Evolutionary conservation across 2,329 filamentous ascomycete genomes (phyloP).

Genomic region (Beauveria bassiana): DNA sequence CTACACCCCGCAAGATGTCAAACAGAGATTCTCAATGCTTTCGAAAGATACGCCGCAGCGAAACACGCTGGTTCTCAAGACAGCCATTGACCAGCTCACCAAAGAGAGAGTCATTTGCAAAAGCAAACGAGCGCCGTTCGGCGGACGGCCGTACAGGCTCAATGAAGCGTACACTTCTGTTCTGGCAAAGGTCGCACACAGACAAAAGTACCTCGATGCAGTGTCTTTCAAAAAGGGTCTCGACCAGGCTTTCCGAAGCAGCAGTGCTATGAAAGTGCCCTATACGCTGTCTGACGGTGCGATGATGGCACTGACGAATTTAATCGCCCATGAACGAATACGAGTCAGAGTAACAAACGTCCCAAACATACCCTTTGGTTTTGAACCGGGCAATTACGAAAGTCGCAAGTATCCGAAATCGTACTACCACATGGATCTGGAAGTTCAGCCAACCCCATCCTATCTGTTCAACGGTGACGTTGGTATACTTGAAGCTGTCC

Average conservation of each 20-base stretch:
- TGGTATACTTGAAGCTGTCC: conserved; percentile 30
- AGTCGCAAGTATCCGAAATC: conserved; percentile 59
- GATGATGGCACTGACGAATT: conserved; percentile 58
- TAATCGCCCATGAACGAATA: conserved; percentile 53
- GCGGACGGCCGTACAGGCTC: conserved; percentile 55
- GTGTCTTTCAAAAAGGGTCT: conserved; percentile 51
- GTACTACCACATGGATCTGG: conserved; percentile 56
- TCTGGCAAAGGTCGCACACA: conserved; percentile 49
- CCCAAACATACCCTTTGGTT: conserved; percentile 59
- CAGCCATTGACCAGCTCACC: conserved; percentile 41
- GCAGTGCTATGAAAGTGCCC: conserved; percentile 37
- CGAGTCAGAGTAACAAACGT: conserved; percentile 46
- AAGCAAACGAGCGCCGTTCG: conserved; percentile 49
- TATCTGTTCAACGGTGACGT: conserved; percentile 52
- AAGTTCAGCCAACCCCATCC: conserved; percentile 52
- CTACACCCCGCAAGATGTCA: conserved; percentile 41
- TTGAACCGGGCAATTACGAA: conserved; percentile 64
- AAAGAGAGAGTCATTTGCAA: conserved; percentile 48
- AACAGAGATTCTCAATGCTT: conserved; percentile 44
- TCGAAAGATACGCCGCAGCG: conserved; percentile 29
- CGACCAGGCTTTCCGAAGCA: conserved; percentile 45
- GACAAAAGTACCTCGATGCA: conserved; percentile 50
- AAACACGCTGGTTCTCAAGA: conserved; percentile 38
- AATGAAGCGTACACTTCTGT: conserved; percentile 49
- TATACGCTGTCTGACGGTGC: conserved; percentile 56